phyloP scores from a whole-genome alignment of 768 basidiomycete species.

The Basidioascus undulatus region DNA sequence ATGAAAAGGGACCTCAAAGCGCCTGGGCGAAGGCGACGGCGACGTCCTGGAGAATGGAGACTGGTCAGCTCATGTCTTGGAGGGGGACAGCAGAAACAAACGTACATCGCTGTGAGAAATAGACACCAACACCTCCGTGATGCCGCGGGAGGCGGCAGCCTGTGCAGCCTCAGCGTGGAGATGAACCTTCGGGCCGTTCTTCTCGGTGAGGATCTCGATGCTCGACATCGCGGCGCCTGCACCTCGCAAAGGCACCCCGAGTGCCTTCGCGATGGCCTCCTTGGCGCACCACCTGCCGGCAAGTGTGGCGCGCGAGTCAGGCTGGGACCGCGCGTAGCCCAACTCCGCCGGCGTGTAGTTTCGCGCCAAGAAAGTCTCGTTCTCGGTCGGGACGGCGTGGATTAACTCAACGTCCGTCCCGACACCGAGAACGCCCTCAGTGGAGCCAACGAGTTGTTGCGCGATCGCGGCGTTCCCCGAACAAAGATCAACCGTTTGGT shows the following conservation, averaged over 20 bases:
- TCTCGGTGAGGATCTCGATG: slow-evolving; percentile 65
- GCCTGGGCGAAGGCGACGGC: too few relatives aligned
- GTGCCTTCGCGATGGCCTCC: slow-evolving; percentile 52
- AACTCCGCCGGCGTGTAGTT: slow-evolving; percentile 86
- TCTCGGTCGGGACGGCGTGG: slow-evolving; percentile 68
- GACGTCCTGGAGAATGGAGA: too few relatives aligned
- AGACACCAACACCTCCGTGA: slow-evolving; percentile 53
- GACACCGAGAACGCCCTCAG: slow-evolving; percentile 2
- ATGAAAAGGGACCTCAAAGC: too few relatives aligned
- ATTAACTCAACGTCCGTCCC: slow-evolving; percentile 30
- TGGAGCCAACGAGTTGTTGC: neutral
- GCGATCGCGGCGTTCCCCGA: slow-evolving; percentile 3
- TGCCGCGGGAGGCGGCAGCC: slow-evolving; percentile 40
- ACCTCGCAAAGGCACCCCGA: slow-evolving; percentile 70
- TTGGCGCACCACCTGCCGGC: slow-evolving; percentile 95
- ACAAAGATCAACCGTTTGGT: slow-evolving; percentile 18
- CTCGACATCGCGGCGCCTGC: slow-evolving; percentile 90
- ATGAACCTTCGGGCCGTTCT: slow-evolving; percentile 50
- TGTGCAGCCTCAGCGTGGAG: slow-evolving; percentile 54
- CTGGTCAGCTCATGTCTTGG: neutral
- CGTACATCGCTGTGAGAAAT: slow-evolving; percentile 78
- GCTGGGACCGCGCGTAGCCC: slow-evolving; percentile 62
- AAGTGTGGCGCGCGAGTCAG: slow-evolving; percentile 68
- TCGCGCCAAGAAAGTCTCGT: slow-evolving; percentile 59
- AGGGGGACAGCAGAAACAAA: slow-evolving; percentile 17